These are phyloP conservation scores for Boletus semigastroideus DNA, from an alignment of 1,284 basidiomycete species.

Conservation along the genomic window DNA sequence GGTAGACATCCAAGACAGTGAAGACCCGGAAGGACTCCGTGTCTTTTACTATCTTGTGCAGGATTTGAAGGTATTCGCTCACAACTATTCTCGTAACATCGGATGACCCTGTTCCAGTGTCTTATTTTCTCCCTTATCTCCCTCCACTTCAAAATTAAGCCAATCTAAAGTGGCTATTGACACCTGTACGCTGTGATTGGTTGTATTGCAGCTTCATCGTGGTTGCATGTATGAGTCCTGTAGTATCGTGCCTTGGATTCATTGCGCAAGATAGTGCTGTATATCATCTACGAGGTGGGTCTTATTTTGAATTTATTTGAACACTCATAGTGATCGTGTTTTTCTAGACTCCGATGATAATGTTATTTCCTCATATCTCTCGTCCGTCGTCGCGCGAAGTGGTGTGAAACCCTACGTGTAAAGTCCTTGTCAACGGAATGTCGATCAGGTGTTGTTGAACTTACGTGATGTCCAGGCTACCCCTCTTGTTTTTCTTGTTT, in stretches of 20 bases:
- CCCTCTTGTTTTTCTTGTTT: not conserved
- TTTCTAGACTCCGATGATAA: conserved; percentile 13
- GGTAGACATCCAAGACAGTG: conserved; percentile 95
- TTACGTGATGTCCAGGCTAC: not conserved
- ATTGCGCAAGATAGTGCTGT: conserved; percentile 29
- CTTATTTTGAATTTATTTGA: not conserved
- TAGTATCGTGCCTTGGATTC: conserved; percentile 4
- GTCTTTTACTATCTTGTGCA: conserved; percentile 99
- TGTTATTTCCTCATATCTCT: conserved; percentile 8
- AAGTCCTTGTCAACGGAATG: not conserved
- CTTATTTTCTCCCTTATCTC: conserved; percentile 97
- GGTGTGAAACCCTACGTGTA: conserved; percentile 5
- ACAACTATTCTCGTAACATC: not conserved
- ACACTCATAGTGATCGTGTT: conserved; percentile 3
- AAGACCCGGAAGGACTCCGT: conserved; percentile 96
- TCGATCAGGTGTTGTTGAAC: not conserved
- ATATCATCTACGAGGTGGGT: conserved; percentile 17
- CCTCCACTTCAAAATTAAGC: conserved; percentile 99
- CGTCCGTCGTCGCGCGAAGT: not conserved
- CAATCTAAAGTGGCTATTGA: conserved; percentile 56
- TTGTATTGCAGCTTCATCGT: not conserved
- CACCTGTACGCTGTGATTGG: conserved; percentile 1
- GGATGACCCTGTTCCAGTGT: conserved; percentile 58
- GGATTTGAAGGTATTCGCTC: conserved; percentile 79
- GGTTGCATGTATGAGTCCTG: conserved; percentile 7